Base-by-base conservation (phyloP, 2,329 filamentous ascomycete genomes). In the Lasiodiplodia hormozganensis region DNA sequence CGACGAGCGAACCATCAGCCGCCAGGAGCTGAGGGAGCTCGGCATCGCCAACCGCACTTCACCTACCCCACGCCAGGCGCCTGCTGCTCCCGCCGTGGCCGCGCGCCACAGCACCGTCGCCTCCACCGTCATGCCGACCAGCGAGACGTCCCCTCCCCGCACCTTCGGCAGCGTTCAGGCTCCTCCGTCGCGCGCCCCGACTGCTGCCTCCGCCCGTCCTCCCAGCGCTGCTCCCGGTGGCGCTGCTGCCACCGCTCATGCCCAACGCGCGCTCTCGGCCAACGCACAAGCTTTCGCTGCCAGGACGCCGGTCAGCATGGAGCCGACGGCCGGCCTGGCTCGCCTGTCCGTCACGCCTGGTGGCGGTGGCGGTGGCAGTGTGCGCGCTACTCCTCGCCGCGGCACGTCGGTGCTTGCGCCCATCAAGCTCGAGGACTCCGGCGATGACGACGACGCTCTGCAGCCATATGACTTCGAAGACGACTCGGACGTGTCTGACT, bases 201-300 rank as follows among this genome's bases (percentile, higher is more conserved):
- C 51, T 3, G 16, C 49, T 3, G 16, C 49, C n/a, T 10, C 49
- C 2, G 8, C 23, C 16, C 52, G 25, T 31, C 52, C 54, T 31
- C 52, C 54, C 31, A 8, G 18, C 31, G 31, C 34, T 28, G 31
- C 28, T 34, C 52, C 23, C n/a, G n/a, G n/a, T n/a, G n/a, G n/a
- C n/a, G 4, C 10, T 28, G 11, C 10, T 23, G 7, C 14, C 28
- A 36, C 10, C 8, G 10, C 25, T 25, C n/a, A n/a, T n/a, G 2
- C 36, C 43, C 43, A n/a, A 1, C n/a, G 18, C 43, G 2, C 43
- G 2, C 43, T 47, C 18, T 47, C 43, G 16, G 43, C 43, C 43
- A 47, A 47, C 10, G 58, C 58, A 11, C 23, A 49, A 8, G 49
- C n/a, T 43, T 62, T 62, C 40, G 40, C 43, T 25, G 58, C 58